Evolutionary conservation across 1,284 basidiomycete species (phyloP), one percentile per base, ranked within the genome.

Genomic region (Thelephora terrestris): DNA sequence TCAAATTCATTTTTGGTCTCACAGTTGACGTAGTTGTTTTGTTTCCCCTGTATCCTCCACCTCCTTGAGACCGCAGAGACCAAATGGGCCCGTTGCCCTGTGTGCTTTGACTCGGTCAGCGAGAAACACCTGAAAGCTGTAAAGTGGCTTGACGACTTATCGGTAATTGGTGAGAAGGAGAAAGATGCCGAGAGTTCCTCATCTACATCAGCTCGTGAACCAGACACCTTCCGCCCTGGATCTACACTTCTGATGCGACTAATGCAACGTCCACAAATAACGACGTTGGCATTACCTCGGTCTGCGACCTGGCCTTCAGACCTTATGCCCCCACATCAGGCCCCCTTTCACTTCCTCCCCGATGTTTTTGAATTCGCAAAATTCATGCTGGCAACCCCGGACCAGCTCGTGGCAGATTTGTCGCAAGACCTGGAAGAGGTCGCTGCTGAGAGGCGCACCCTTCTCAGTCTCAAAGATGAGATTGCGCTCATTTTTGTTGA

Each of bases 351-450:
- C 63, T 98, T 99, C 70, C 76, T 94, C 18, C 96, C 94, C 0
- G 92, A 98, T 60, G 89, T 96, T 23, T 83, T 86, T 55, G 70
- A 74, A 18, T 98, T 87, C 62, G 79, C 93, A 34, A 94, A 91
- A 58, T 96, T 98, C 68, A 96, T 98, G 90, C 81, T 99, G 18
- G 93, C 92, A 10, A 90, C 93, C 0, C 92, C 95, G 0, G 74
- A 81, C 5, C 86, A 94, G 60, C 76, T 96, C 53, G 71, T 85
- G 40, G 61, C 72, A 10, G 84, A 91, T 58, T 76, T 97, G 14
- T 74, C 78, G 0, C 71, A 68, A 42, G 91, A 98, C 55, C 67
- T 94, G 7, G 78, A 79, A 39, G 83, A 87, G 54, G 72, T 98
- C 3, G 74, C 71, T 2, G 59, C 70, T 1, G 90, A 94, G 63